Conservation (phyloP, 1,284 basidiomycete genomes). For the Cryptococcus sp. region DNA sequence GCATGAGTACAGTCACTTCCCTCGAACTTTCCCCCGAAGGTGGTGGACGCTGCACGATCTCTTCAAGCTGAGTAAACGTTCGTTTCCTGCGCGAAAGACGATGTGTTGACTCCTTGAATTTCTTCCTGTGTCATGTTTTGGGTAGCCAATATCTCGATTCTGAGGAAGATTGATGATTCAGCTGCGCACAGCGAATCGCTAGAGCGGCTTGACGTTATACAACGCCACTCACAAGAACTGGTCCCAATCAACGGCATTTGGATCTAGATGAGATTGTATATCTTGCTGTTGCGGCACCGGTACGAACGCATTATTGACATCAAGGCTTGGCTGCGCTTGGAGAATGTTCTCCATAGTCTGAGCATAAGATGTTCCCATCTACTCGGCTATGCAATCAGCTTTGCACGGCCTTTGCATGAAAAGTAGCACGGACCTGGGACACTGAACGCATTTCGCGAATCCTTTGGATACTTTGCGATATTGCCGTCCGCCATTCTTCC, state of each 20-base stretch:
- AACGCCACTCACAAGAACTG: constrained; percentile 5
- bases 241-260: constrained; percentile 5
- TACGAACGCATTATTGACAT: constrained; percentile 1
- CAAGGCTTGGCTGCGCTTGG: constrained; percentile 4
- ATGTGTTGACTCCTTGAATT: too few relatives aligned
- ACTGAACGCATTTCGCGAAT: constrained; percentile 8
- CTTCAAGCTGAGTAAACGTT: too few relatives aligned
- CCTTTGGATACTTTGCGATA: constrained; percentile 8
- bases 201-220: too few relatives aligned
- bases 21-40: too few relatives aligned
- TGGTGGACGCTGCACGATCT: too few relatives aligned
- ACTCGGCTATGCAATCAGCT: background rate
- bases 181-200: too few relatives aligned
- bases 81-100: too few relatives aligned
- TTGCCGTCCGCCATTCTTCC: constrained; percentile 11
- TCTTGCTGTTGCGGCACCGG: constrained; percentile 1
- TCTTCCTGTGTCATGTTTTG: background rate
- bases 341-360: constrained; percentile 8
- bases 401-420: background rate
- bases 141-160: constrained; percentile 7
- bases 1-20: too few relatives aligned
- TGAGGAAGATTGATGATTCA: background rate
- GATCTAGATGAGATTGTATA: background rate
- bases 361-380: constrained; percentile 10
- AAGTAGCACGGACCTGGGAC: background rate